These are phyloP conservation scores for Xylaria nigripes DNA, from an alignment of 495 filamentous ascomycete species.

Conservation along the genomic window DNA sequence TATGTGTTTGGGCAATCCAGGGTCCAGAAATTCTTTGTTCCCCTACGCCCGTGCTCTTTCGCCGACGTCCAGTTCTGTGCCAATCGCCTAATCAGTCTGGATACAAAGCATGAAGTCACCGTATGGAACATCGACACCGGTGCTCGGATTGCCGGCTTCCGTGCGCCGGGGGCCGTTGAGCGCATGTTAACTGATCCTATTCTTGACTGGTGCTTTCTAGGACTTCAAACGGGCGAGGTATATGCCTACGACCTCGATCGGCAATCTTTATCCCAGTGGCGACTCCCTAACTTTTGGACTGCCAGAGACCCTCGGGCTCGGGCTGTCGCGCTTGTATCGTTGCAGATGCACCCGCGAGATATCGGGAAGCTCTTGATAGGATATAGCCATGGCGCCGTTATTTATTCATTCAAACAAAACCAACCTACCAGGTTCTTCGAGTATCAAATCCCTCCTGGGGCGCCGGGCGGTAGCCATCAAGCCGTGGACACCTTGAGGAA, in stretches of 20 bases:
- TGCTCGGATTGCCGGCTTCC: slow-evolving; percentile 52
- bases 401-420: slow-evolving; percentile 89
- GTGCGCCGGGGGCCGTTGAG: slow-evolving; percentile 63
- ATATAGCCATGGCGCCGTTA: slow-evolving; percentile 76
- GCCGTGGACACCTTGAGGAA: slow-evolving; percentile 46
- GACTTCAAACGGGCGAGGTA: slow-evolving; percentile 68
- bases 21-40: slow-evolving; percentile 65
- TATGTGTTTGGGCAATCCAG: slow-evolving; percentile 85
- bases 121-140: slow-evolving; percentile 65
- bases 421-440: slow-evolving; percentile 67
- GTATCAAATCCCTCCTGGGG: slow-evolving; percentile 72
- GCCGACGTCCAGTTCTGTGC: slow-evolving; percentile 41
- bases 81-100: slow-evolving; percentile 73
- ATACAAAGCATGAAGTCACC: slow-evolving; percentile 72
- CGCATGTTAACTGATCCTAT: slow-evolving; percentile 72
- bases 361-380: slow-evolving; percentile 86
- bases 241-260: slow-evolving; percentile 86
- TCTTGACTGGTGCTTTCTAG: slow-evolving; percentile 84
- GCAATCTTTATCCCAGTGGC: slow-evolving; percentile 62
- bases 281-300: slow-evolving; percentile 76
- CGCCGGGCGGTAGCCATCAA: slow-evolving; percentile 67
- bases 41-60: slow-evolving; percentile 43
- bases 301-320: slow-evolving; percentile 45
- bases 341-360: slow-evolving; percentile 83
- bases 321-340: slow-evolving; percentile 44